Percentiles rank a stretch among this genome's conserved stretches.
phyloP scores from a whole-genome alignment of 768 basidiomycete genomes.

The Mycena amicta region DNA sequence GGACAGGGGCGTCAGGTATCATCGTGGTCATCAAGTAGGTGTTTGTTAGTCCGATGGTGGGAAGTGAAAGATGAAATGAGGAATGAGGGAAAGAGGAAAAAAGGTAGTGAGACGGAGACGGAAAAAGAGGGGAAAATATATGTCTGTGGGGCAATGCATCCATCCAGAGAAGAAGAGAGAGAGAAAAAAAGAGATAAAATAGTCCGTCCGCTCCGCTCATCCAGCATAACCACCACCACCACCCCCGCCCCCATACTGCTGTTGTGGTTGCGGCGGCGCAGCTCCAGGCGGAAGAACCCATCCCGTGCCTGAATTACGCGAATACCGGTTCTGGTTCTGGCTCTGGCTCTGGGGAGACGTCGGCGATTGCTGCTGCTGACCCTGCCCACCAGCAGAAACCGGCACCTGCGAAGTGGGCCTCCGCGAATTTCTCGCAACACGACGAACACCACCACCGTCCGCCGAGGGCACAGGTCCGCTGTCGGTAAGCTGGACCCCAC shows the following conservation, averaged over 20 bases:
- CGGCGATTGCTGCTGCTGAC: slow-evolving; percentile 5
- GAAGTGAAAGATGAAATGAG: neutral
- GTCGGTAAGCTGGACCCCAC: slow-evolving; percentile 82
- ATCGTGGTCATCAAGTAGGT: neutral
- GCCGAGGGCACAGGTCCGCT: slow-evolving; percentile 80
- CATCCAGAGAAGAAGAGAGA: too few relatives aligned
- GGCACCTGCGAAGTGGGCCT: slow-evolving; percentile 63
- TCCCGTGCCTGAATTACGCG: slow-evolving; percentile 55
- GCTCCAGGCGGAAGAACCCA: slow-evolving; percentile 74
- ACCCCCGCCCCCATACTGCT: slow-evolving; percentile 32
- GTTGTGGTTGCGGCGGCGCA: slow-evolving; percentile 60
- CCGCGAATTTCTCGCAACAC: slow-evolving; percentile 66
- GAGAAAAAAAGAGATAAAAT: too few relatives aligned
- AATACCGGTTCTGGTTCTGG: slow-evolving; percentile 63
- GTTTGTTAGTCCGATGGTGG: too few relatives aligned
- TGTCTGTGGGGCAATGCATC: too few relatives aligned
- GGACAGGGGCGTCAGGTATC: neutral
- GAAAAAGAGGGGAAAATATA: too few relatives aligned
- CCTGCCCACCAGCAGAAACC: slow-evolving; percentile 17
- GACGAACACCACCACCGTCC: slow-evolving; percentile 69
- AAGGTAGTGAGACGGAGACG: too few relatives aligned
- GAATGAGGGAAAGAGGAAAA: neutral
- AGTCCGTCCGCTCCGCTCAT: neutral
- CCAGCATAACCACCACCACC: neutral
- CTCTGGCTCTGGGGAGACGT: slow-evolving; percentile 35